Conservation (phyloP, 2,329 filamentous ascomycete genomes). For the Cercospora sp. region DNA sequence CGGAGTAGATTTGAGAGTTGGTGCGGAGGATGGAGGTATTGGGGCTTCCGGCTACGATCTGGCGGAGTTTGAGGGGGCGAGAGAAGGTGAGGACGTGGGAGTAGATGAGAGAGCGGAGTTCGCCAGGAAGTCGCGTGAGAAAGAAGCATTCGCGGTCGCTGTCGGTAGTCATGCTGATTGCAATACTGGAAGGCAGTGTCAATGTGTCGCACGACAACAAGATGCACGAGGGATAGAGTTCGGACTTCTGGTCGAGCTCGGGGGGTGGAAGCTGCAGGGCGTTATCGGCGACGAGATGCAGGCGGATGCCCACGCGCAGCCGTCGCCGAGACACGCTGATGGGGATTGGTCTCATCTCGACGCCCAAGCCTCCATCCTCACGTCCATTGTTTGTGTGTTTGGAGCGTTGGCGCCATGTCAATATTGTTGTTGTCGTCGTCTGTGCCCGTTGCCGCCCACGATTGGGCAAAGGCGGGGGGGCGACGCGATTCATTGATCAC, state of each 20-base stretch:
- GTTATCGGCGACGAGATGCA: slow-evolving; percentile 1
- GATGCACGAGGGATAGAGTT: neutral
- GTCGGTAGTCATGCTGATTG: neutral
- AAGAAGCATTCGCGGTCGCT: slow-evolving; percentile 18
- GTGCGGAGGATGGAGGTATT: slow-evolving; percentile 38
- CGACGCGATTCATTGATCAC: slow-evolving; percentile 4
- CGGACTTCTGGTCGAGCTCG: neutral
- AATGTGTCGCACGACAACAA: neutral
- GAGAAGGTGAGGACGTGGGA: slow-evolving; percentile 22
- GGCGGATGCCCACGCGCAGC: neutral
- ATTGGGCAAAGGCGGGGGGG: neutral
- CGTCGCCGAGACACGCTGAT: neutral
- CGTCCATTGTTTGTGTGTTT: neutral
- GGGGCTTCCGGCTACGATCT: slow-evolving; percentile 29
- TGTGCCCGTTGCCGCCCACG: neutral
- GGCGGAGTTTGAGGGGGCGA: slow-evolving; percentile 26
- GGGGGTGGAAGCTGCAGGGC: neutral
- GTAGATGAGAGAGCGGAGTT: slow-evolving; percentile 21
- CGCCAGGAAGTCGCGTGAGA: slow-evolving; percentile 18
- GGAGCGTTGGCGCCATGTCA: neutral
- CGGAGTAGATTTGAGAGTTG: slow-evolving; percentile 47
- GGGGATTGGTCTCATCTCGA: neutral
- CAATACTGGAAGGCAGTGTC: neutral
- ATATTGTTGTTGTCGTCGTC: neutral
- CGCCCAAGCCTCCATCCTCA: neutral